Evolutionary conservation across 2,329 filamentous ascomycete genomes (phyloP).

Genomic region (Alternaria gaisen): DNA sequence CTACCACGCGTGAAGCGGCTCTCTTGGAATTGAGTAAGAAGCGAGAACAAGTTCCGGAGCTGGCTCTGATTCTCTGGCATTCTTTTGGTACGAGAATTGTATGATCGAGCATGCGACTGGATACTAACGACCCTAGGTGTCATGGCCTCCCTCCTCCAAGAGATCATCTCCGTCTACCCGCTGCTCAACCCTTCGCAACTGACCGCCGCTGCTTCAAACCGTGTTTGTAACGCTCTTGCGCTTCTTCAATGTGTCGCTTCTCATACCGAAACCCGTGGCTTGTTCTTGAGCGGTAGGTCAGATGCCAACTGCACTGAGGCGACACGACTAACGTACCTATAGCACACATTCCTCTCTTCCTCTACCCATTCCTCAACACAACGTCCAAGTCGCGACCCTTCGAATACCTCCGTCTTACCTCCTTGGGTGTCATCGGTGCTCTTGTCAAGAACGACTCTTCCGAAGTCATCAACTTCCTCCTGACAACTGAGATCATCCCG

Average conservation of each 20-base stretch:
- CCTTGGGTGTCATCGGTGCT: slow-evolving; percentile 93
- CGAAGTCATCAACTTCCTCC: slow-evolving; percentile 97
- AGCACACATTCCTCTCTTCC: slow-evolving; percentile 97
- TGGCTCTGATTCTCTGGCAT: slow-evolving; percentile 97
- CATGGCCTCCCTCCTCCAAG: slow-evolving; percentile 96
- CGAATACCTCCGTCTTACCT: slow-evolving; percentile 95
- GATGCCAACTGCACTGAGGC: background rate
- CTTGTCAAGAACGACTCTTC: slow-evolving; percentile 98
- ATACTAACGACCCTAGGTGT: slow-evolving; percentile 69
- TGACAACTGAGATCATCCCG: slow-evolving; percentile 98
- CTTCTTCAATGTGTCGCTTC: slow-evolving; percentile 96
- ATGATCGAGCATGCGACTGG: background rate
- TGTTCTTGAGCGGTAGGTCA: slow-evolving; percentile 84
- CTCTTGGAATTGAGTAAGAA: slow-evolving; percentile 98
- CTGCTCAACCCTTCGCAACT: slow-evolving; percentile 96
- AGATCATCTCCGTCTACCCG: slow-evolving; percentile 98
- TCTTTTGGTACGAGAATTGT: slow-evolving; percentile 76
- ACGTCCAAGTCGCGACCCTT: slow-evolving; percentile 98
- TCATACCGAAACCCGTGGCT: slow-evolving; percentile 91
- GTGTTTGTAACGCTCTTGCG: slow-evolving; percentile 96
- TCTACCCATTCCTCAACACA: slow-evolving; percentile 98
- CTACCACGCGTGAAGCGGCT: slow-evolving; percentile 85
- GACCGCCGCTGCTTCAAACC: slow-evolving; percentile 95
- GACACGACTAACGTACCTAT: slow-evolving; percentile 22
- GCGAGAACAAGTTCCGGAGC: slow-evolving; percentile 94